Percentiles rank a stretch among this genome's conserved stretches.
Evolutionary conservation across 2,329 filamentous ascomycete genomes (phyloP).

Genomic region (Aspergillus viridinutans): DNA sequence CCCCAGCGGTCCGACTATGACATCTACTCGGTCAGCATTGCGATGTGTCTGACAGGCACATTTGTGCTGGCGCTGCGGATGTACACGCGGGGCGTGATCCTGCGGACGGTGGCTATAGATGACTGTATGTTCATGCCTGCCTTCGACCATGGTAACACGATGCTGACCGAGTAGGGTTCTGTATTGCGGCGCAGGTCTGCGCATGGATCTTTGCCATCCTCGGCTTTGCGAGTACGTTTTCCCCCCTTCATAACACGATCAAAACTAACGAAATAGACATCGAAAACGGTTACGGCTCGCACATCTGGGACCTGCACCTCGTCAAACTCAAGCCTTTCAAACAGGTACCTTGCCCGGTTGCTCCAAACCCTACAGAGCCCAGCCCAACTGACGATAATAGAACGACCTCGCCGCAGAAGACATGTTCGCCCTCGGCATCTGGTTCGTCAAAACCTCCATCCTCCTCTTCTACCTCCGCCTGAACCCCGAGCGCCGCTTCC

Average conservation of each 20-base stretch:
- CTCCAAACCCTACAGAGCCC: not conserved
- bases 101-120: slow-evolving; percentile 3
- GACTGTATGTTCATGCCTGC: slow-evolving; percentile 5
- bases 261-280: slow-evolving; percentile 5
- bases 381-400: not conserved
- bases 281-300: slow-evolving; percentile 10
- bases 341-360: slow-evolving; percentile 1
- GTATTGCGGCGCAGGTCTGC: slow-evolving; percentile 8
- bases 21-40: slow-evolving; percentile 11
- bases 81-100: slow-evolving; percentile 6
- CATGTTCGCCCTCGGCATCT: slow-evolving; percentile 11
- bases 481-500: slow-evolving; percentile 14
- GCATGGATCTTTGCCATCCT: slow-evolving; percentile 13
- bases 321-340: slow-evolving; percentile 9
- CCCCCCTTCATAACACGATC: too few species aligned
- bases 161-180: slow-evolving; percentile 3
- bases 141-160: not conserved
- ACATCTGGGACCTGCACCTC: slow-evolving; percentile 12
- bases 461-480: slow-evolving; percentile 16
- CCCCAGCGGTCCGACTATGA: slow-evolving; percentile 5
- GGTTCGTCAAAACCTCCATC: slow-evolving; percentile 17
- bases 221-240: slow-evolving; percentile 6
- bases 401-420: slow-evolving; percentile 12
- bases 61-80: slow-evolving; percentile 4
- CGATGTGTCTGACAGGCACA: slow-evolving; percentile 7